Conservation (phyloP, 768 basidiomycete species). For the Naganishia randhawae region DNA sequence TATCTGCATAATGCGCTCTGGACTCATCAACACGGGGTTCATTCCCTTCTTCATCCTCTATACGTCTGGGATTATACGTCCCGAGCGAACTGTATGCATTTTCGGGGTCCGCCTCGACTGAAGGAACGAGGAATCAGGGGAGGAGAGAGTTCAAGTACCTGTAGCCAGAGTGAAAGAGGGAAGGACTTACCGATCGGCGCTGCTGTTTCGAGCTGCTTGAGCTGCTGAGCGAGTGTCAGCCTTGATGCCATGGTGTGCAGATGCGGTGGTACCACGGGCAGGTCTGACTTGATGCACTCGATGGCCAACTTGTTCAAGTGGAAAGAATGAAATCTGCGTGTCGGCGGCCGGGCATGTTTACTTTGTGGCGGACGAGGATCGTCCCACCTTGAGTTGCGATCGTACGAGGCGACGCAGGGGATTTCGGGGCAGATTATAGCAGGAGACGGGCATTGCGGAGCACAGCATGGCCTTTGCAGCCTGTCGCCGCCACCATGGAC, state of each 20-base stretch:
- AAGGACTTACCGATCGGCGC: slow-evolving; percentile 62
- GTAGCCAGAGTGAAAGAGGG: slow-evolving; percentile 12
- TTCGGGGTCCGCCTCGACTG: slow-evolving; percentile 71
- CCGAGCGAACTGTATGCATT: slow-evolving; percentile 58
- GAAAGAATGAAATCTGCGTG: not conserved
- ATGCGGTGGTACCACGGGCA: not conserved
- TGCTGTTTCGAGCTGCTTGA: slow-evolving; percentile 71
- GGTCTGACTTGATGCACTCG: too few relatives aligned
- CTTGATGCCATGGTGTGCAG: slow-evolving; percentile 34
- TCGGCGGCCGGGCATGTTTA: not conserved
- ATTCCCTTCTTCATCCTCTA: slow-evolving; percentile 49
- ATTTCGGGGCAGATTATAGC: too few relatives aligned
- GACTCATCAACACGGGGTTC: slow-evolving; percentile 52
- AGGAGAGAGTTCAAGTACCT: not conserved
- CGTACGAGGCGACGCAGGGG: too few relatives aligned
- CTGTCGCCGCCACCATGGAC: not conserved
- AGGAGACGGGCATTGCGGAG: too few relatives aligned
- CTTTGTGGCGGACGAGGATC: not conserved
- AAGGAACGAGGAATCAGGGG: slow-evolving; percentile 26
- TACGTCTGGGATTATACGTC: slow-evolving; percentile 48
- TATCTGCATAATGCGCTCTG: slow-evolving; percentile 77
- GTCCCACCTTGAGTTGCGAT: not conserved
- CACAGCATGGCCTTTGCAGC: too few relatives aligned
- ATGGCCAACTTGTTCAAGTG: too few relatives aligned
- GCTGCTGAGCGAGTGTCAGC: slow-evolving; percentile 60